Evolutionary conservation across 495 filamentous ascomycete species (phyloP), one percentile per base, ranked within the genome.

Genomic region (Pseudomonodictys pantanalensis): DNA sequence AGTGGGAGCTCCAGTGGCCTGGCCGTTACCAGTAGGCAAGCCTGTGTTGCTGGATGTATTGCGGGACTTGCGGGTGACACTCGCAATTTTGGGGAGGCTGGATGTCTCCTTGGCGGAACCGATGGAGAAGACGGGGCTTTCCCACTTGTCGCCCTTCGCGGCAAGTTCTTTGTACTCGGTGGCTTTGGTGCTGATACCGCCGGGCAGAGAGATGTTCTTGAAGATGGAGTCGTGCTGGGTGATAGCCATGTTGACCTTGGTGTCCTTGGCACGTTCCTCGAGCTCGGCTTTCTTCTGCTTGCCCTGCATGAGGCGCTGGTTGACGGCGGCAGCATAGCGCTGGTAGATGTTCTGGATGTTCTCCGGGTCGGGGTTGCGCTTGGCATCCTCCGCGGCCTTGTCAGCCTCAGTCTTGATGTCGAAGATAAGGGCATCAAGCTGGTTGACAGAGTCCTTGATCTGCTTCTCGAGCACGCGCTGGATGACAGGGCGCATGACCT

Each of bases 151-250:
- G 47, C 95, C 93, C 79, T 90, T 91, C 52, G 77, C 76, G 12
- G 93, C 89, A 35, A 96, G 78, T 41, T 97, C 85, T 72, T 85
- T 90, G 79, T 92, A 97, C 73, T 96, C 89, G 51, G 92, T 95
- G 18, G 93, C 92, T 82, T 96, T 97, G 76, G 82, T 87, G 53
- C 88, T 90, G 72, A 96, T 92, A 57, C 91, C 91, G 52, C 91
- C 91, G 23, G 92, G 92, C 1, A 98, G 81, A 45, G 87, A 81
- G 72, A 98, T 85, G 67, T 90, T 79, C 48, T 87, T 86, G 86
- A 97, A 95, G 50, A 96, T 87, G 60, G 88, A 91, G 65, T 95
- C 90, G 52, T 96, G 80, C 72, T 92, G 81, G 20, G 93, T 98
- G 67, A 95, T 78, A 17, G 90, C 89, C 46, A 95, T 79, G 71